Conservation (phyloP, 2,329 filamentous ascomycete genomes). For the Microcyclospora tardicrescens region DNA sequence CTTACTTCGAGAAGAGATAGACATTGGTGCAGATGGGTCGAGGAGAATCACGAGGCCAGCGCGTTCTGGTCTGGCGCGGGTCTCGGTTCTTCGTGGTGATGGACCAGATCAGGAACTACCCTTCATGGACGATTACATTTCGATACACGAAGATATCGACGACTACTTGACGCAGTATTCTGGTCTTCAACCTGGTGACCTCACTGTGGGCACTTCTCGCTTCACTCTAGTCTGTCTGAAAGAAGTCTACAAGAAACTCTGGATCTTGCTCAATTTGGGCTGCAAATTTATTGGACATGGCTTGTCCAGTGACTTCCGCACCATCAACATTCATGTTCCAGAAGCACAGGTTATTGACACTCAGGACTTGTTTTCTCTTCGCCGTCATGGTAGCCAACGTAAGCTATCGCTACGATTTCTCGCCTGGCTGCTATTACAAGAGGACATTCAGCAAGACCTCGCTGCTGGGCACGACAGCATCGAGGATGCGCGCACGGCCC, state of each 20-base stretch:
- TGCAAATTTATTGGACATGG: slow-evolving; percentile 92
- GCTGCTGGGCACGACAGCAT: slow-evolving; percentile 67
- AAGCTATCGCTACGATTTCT: slow-evolving; percentile 84
- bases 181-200: slow-evolving; percentile 72
- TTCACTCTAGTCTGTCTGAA: slow-evolving; percentile 83
- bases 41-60: slow-evolving; percentile 84
- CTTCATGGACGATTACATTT: slow-evolving; percentile 96
- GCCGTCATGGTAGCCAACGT: slow-evolving; percentile 53
- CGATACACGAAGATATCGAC: slow-evolving; percentile 77
- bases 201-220: slow-evolving; percentile 63
- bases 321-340: slow-evolving; percentile 94
- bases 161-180: slow-evolving; percentile 94
- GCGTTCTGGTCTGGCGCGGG: slow-evolving; percentile 81
- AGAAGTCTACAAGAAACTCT: slow-evolving; percentile 92
- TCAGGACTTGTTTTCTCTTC: slow-evolving; percentile 78
- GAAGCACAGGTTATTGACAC: slow-evolving; percentile 87
- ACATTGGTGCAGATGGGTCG: slow-evolving; percentile 88
- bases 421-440: slow-evolving; percentile 79
- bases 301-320: slow-evolving; percentile 87
- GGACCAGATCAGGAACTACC: slow-evolving; percentile 68
- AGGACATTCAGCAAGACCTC: slow-evolving; percentile 79
- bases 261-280: slow-evolving; percentile 88
- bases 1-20: slow-evolving; percentile 82
- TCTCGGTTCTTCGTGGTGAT: slow-evolving; percentile 73
- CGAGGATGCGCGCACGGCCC: slow-evolving; percentile 82